These are phyloP conservation scores for Fusarium transvaalense DNA, from an alignment of 2,329 filamentous ascomycete species.

Conservation along the genomic window DNA sequence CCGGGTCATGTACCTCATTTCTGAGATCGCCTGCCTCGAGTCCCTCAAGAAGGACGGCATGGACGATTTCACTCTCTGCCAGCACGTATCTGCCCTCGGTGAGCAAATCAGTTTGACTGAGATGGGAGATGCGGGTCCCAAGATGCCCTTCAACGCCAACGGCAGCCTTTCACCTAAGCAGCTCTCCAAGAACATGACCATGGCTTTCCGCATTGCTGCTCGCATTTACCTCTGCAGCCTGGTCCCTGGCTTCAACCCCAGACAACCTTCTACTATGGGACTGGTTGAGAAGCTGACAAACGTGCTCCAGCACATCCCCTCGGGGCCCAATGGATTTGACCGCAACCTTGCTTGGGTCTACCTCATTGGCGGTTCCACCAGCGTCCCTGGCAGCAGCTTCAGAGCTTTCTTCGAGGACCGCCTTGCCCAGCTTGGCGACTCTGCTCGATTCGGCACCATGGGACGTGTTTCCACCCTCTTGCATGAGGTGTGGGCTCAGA, in stretches of 20 bases:
- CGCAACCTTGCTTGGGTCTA: conserved; percentile 94
- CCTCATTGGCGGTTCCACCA: conserved; percentile 85
- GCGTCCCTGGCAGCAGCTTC: conserved; percentile 79
- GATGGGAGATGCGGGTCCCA: conserved; percentile 68
- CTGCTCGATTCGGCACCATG: conserved; percentile 85
- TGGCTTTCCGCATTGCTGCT: conserved; percentile 90
- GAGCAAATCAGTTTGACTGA: conserved; percentile 89
- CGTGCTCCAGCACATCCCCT: conserved; percentile 84
- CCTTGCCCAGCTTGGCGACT: conserved; percentile 78
- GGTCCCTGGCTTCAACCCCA: conserved; percentile 86
- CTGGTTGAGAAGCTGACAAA: conserved; percentile 83
- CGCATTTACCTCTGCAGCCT: conserved; percentile 97
- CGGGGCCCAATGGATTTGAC: conserved; percentile 85
- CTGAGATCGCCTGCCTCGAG: conserved; percentile 96
- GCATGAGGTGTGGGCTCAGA: conserved; percentile 85
- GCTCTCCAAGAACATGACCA: conserved; percentile 88
- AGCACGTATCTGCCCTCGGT: conserved; percentile 89
- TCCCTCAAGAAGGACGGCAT: conserved; percentile 85
- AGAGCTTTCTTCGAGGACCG: conserved; percentile 83
- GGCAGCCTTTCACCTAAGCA: conserved; percentile 85
- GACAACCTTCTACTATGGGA: conserved; percentile 78
- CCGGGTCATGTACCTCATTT: conserved; percentile 96
- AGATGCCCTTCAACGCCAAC: conserved; percentile 73
- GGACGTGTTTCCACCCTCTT: conserved; percentile 84
- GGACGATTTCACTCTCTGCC: conserved; percentile 87